Evolutionary conservation across 305 asterid species (phyloP).

Genomic region (Fraxinus velutina): DNA sequence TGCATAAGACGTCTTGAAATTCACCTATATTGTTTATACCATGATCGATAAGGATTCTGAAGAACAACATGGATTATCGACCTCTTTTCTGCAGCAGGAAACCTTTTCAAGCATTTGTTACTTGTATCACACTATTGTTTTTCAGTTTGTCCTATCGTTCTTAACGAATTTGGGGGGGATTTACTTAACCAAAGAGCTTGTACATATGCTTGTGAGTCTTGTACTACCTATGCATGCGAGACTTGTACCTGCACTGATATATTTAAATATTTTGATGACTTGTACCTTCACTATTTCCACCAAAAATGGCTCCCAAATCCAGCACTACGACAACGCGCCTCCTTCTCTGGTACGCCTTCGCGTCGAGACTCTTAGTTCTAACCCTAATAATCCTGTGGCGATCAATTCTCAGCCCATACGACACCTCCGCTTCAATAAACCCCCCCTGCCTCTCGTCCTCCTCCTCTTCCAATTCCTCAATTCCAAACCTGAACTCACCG

Average conservation of each 20-base stretch:
- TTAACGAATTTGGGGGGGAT: not conserved
- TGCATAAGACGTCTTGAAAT: not conserved
- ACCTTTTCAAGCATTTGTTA: not conserved
- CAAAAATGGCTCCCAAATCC: constrained; percentile 3
- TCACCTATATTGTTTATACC: too few species aligned
- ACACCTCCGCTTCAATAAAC: constrained; percentile 79
- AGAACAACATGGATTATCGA: not conserved
- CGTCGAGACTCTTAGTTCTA: constrained; percentile 51
- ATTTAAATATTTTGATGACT: not conserved
- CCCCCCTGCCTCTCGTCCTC: constrained; percentile 60
- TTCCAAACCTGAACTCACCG: constrained; percentile 16
- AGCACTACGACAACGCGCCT: constrained; percentile 16
- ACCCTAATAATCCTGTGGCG: constrained; percentile 61
- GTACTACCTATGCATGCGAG: not conserved
- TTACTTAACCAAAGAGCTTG: not conserved
- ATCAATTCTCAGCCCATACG: constrained; percentile 70
- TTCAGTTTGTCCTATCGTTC: not conserved
- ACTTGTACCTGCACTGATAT: not conserved
- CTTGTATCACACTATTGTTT: not conserved
- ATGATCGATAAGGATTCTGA: not conserved
- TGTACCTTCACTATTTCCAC: not conserved
- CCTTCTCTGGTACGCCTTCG: constrained; percentile 45
- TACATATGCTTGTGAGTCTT: not conserved
- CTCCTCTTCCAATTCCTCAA: constrained; percentile 25
- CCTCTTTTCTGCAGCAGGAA: not conserved